Evolutionary conservation across 2,329 filamentous ascomycete genomes (phyloP).

Genomic region (Plenodomus lindquistii): DNA sequence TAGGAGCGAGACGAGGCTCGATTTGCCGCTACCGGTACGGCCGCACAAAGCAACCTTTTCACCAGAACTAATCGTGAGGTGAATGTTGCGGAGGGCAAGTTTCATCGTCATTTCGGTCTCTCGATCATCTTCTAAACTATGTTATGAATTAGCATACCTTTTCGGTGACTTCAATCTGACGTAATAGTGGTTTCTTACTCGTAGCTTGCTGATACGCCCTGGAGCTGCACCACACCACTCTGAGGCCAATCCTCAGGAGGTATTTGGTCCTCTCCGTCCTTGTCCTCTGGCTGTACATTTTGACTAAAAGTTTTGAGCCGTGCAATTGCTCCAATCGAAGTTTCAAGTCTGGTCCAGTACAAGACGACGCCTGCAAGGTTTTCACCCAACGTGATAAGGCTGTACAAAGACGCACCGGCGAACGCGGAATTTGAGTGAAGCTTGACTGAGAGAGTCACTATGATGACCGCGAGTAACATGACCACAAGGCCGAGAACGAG

Average conservation of each 20-base stretch:
- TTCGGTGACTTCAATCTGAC: too few relatives aligned
- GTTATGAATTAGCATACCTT: too few relatives aligned
- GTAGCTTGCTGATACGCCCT: slow-evolving; percentile 36
- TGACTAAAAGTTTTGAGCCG: slow-evolving; percentile 18
- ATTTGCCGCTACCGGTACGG: slow-evolving; percentile 51
- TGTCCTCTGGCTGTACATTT: slow-evolving; percentile 14
- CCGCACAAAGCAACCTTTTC: slow-evolving; percentile 55
- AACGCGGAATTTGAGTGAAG: slow-evolving; percentile 19
- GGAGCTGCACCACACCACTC: slow-evolving; percentile 44
- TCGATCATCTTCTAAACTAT: too few relatives aligned
- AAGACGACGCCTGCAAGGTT: slow-evolving; percentile 14
- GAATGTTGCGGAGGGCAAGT: slow-evolving; percentile 32
- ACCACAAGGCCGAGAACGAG: slow-evolving; percentile 42
- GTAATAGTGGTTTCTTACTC: slow-evolving; percentile 27
- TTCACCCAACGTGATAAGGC: slow-evolving; percentile 13
- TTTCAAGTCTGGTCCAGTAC: slow-evolving; percentile 18
- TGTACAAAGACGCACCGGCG: slow-evolving; percentile 22
- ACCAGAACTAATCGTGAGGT: slow-evolving; percentile 49
- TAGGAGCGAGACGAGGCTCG: slow-evolving; percentile 8
- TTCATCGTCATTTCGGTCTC: neutral
- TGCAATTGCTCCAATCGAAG: slow-evolving; percentile 22
- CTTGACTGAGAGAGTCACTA: slow-evolving; percentile 31
- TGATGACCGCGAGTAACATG: slow-evolving; percentile 34
- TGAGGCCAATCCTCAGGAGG: slow-evolving; percentile 22
- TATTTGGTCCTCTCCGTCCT: slow-evolving; percentile 13